These are phyloP conservation scores for Pontederia crassipes DNA, from an alignment of 176 grass and related monocot genomes.

Conservation along the genomic window DNA sequence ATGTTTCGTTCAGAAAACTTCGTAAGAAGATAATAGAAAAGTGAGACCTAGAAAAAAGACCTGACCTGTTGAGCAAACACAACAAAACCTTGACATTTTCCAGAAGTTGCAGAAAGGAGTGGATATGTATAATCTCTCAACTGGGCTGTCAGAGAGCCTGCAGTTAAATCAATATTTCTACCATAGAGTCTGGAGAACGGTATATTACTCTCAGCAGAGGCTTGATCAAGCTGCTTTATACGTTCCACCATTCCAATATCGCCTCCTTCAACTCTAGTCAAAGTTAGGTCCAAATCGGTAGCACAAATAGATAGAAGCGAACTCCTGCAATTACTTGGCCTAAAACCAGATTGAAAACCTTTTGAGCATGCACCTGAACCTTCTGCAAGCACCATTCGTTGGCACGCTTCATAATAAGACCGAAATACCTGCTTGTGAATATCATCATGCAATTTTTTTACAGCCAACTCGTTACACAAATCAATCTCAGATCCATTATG, in stretches of 20 bases:
- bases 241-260: slow-evolving; percentile 82
- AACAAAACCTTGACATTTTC: slow-evolving; percentile 77
- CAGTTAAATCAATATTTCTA: slow-evolving; percentile 74
- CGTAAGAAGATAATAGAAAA: no score
- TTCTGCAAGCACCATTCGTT: slow-evolving; percentile 65
- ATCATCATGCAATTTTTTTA: slow-evolving; percentile 64
- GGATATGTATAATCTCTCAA: slow-evolving; percentile 95
- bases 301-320: slow-evolving; percentile 92
- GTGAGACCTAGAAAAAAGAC: neutral
- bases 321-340: slow-evolving; percentile 55
- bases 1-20: no score
- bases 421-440: slow-evolving; percentile 82
- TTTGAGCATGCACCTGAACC: slow-evolving; percentile 64
- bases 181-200: slow-evolving; percentile 93
- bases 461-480: slow-evolving; percentile 35
- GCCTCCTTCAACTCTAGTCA: slow-evolving; percentile 77
- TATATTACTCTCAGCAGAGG: slow-evolving; percentile 72
- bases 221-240: slow-evolving; percentile 71
- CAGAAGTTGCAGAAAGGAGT: slow-evolving; percentile 58
- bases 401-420: slow-evolving; percentile 77
- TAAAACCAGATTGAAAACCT: slow-evolving; percentile 89
- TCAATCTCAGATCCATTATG: slow-evolving; percentile 48
- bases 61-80: slow-evolving; percentile 95
- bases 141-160: slow-evolving; percentile 69
- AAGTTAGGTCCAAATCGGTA: slow-evolving; percentile 76